Evolutionary conservation across 73 alveolate species (phyloP), one percentile per base, ranked within the genome.

Genomic region (Tetrahymena borealis): DNA sequence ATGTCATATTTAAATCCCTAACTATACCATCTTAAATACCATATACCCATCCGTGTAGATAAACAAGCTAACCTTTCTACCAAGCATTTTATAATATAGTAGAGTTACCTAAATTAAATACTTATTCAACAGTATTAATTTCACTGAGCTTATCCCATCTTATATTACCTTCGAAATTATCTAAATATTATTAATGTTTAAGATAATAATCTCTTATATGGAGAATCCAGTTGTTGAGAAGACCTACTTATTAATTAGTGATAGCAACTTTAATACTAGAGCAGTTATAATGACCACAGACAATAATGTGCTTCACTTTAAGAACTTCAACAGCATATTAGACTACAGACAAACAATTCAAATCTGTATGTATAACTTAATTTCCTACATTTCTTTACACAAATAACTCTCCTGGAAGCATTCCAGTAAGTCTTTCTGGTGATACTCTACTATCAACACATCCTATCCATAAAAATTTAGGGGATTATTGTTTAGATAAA

Each of bases 241-340:
- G 24, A 32, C 95, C 95, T 1, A 91, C 95, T n/a, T 79, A 90
- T 79, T 91, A 93, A 32, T 93, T 92, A 24, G 90, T 60, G 3
- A 93, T 85, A 13, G 95, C 95, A n/a, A 92, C 90, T 39, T 93
- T 93, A 39, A 93, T 60, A 38, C 95, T 92, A 16, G 93, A 91
- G 78, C 95, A 92, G 33, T 38, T 39, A 3, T 91, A 32, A 85
- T 92, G 91, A 16, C 93, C 95, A 91, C 90, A 79, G 28, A 92
- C 90, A 28, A 92, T 90, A 39, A 93, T 93, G 33, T 92, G 90
- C 13, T 85, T 90, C 37, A 85, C 91, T 40, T 92, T 92, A 1
- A 92, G 38, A 24, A 32, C 85, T 39, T 93, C 95, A 3, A 93
- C 78, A n/a, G 95, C 93, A 85, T 79, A 93, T 40, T 93, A 32